Evolutionary conservation across 345 rosid species (phyloP).

Genomic region (Stellera chamaejasme): DNA sequence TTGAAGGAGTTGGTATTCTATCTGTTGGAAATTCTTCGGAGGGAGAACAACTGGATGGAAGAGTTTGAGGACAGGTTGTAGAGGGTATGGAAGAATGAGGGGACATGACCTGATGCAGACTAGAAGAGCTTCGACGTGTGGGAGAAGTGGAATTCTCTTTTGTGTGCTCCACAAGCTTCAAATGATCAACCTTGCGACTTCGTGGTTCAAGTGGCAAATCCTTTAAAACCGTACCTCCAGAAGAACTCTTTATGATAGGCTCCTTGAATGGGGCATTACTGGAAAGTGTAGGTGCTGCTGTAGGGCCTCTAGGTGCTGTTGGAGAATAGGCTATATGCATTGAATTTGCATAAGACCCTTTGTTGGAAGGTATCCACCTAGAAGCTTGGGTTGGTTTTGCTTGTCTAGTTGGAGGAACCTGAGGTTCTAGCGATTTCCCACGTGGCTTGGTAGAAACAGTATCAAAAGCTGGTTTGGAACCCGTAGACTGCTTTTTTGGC

Average conservation of each 20-base stretch:
- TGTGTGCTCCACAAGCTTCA: constrained; percentile 22
- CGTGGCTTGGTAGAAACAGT: constrained; percentile 38
- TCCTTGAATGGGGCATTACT: constrained; percentile 41
- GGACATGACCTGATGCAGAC: constrained; percentile 19
- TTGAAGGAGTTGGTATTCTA: constrained; percentile 26
- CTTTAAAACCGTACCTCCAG: constrained; percentile 29
- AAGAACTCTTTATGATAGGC: constrained; percentile 26
- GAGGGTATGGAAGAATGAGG: constrained; percentile 20
- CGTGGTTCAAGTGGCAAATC: constrained; percentile 20
- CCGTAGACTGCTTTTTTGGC: constrained; percentile 40
- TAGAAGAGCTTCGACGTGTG: constrained; percentile 18
- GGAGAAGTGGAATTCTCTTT: constrained; percentile 34
- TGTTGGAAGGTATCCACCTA: constrained; percentile 87
- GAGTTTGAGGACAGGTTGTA: constrained; percentile 23
- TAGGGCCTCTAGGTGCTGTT: constrained; percentile 43
- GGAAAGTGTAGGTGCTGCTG: constrained; percentile 72
- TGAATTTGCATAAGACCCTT: constrained; percentile 66
- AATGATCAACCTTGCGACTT: constrained; percentile 17
- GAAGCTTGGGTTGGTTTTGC: constrained; percentile 70
- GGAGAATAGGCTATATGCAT: constrained; percentile 81
- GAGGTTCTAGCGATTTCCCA: constrained; percentile 55
- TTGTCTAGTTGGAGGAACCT: constrained; percentile 41
- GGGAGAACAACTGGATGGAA: constrained; percentile 19
- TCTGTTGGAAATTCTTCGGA: constrained; percentile 12
- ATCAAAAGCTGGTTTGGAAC: constrained; percentile 45